Evolutionary conservation across 805 yeast species (phyloP).

Genomic region (Candida andamanensis): DNA sequence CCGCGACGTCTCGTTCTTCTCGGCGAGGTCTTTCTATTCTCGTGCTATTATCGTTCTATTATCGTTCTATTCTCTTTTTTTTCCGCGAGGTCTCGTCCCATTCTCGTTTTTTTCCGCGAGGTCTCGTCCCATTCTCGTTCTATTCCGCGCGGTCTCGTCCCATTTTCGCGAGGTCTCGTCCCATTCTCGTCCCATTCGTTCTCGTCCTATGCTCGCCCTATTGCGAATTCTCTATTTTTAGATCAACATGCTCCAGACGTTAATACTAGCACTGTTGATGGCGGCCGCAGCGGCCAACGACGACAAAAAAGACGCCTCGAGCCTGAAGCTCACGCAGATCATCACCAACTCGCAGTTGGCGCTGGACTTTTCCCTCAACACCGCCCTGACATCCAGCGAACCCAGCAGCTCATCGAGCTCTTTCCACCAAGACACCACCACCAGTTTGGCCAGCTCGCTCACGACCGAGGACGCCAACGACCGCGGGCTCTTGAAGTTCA

Average conservation of each 20-base stretch:
- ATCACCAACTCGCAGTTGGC: slow-evolving; percentile 13
- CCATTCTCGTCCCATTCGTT: neutral
- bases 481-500: slow-evolving; percentile 6
- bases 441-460: neutral
- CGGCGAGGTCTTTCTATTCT: no score
- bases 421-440: slow-evolving; percentile 1
- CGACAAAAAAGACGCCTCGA: neutral
- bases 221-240: neutral
- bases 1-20: no score
- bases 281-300: slow-evolving; percentile 2
- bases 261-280: no score
- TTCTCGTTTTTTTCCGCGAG: no score
- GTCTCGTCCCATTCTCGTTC: no score
- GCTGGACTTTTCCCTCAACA: slow-evolving; percentile 11
- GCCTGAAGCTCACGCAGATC: slow-evolving; percentile 4
- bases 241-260: no score
- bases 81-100: no score
- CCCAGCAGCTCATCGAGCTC: neutral
- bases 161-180: neutral
- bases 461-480: slow-evolving; percentile 9
- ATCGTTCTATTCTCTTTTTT: no score
- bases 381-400: no score
- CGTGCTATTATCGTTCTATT: no score
- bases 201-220: neutral
- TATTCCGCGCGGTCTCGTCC: no score